Percentiles rank a stretch among this genome's conserved stretches.
Evolutionary conservation across 768 basidiomycete genomes (phyloP).

Genomic region (Phylloporus scabripes): DNA sequence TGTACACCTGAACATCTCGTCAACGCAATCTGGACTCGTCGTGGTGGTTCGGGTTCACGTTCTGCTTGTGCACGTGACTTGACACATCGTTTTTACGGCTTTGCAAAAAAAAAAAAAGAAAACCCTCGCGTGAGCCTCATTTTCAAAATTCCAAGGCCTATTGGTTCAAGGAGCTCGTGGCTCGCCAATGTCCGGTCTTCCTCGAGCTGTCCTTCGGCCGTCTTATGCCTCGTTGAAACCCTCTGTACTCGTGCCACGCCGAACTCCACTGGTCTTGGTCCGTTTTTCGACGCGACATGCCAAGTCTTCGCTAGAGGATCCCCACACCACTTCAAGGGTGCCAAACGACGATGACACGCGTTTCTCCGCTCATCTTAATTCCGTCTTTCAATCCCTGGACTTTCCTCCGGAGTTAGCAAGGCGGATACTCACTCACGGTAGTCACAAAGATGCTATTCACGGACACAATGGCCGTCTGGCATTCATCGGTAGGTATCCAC

Average conservation of each 20-base stretch:
- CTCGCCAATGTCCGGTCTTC: constrained; percentile 19
- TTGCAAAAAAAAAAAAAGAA: too few relatives aligned
- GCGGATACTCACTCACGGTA: constrained; percentile 72
- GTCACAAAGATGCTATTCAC: constrained; percentile 56
- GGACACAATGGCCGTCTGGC: constrained; percentile 70
- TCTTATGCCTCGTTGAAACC: constrained; percentile 9
- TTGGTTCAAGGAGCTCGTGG: not conserved
- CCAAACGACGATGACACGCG: constrained; percentile 18
- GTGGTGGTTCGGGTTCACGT: not conserved
- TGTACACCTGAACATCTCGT: not conserved
- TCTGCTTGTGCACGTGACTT: constrained; percentile 18
- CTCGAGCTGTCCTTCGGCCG: constrained; percentile 12
- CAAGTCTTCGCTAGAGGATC: not conserved
- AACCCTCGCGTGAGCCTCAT: constrained; percentile 9
- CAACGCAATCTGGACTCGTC: not conserved
- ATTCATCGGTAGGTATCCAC: constrained; percentile 54
- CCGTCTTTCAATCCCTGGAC: constrained; percentile 57
- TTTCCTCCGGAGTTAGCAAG: constrained; percentile 69
- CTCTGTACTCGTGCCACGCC: constrained; percentile 9
- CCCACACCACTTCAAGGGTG: not conserved
- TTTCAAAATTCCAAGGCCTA: not conserved
- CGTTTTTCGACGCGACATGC: constrained; percentile 15
- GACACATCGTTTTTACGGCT: constrained; percentile 3
- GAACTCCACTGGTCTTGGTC: constrained; percentile 9
- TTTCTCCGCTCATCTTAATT: constrained; percentile 53